phyloP scores from a whole-genome alignment of 1,284 basidiomycete genomes.

The Papiliotrema flavescens region DNA sequence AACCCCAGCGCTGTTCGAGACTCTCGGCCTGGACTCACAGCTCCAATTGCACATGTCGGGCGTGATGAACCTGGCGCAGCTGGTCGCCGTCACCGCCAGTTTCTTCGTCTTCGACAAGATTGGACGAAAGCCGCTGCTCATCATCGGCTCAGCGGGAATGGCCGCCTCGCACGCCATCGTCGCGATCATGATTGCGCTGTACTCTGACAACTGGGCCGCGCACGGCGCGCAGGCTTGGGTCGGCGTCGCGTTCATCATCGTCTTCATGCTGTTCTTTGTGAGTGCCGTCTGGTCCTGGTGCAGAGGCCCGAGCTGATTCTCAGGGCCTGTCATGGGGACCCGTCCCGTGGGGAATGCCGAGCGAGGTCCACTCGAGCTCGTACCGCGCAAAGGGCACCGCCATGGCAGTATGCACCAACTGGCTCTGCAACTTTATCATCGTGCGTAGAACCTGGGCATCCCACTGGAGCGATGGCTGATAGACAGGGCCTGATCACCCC shows the following conservation, averaged over 20 bases:
- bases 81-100: slow-evolving; percentile 35
- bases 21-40: slow-evolving; percentile 35
- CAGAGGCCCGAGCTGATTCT: no score
- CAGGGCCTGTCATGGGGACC: slow-evolving; percentile 20
- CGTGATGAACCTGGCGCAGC: slow-evolving; percentile 42
- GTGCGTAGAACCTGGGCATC: slow-evolving; percentile 1
- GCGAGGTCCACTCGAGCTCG: slow-evolving; percentile 26
- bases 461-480: background rate
- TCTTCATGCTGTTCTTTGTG: slow-evolving; percentile 21
- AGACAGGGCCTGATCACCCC: slow-evolving; percentile 27
- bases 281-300: no score
- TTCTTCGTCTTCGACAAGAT: slow-evolving; percentile 45
- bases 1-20: slow-evolving; percentile 41
- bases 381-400: slow-evolving; percentile 40
- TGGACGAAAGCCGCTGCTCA: slow-evolving; percentile 41
- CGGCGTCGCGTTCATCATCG: slow-evolving; percentile 27
- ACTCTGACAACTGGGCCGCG: slow-evolving; percentile 4
- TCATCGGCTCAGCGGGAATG: slow-evolving; percentile 16
- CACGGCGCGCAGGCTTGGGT: slow-evolving; percentile 19
- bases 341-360: slow-evolving; percentile 34
- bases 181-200: slow-evolving; percentile 25
- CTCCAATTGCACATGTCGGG: slow-evolving; percentile 34
- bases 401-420: slow-evolving; percentile 30
- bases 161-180: slow-evolving; percentile 21
- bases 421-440: slow-evolving; percentile 31